Conservation (phyloP, 1,284 basidiomycete species). For the Xerocomus minutiporus region DNA sequence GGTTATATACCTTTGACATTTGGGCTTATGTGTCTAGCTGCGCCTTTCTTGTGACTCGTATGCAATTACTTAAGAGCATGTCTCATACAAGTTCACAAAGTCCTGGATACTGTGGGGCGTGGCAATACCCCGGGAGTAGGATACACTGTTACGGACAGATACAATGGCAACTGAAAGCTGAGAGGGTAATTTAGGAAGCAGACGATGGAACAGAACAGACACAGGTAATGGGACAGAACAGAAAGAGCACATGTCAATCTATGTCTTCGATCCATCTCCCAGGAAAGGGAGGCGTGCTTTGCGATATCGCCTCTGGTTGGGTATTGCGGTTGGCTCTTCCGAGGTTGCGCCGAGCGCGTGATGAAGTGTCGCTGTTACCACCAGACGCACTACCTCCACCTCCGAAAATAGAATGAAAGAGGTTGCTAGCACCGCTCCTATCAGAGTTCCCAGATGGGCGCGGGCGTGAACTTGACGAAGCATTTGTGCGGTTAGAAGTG, state of each 20-base stretch:
- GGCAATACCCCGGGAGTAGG: slow-evolving; percentile 5
- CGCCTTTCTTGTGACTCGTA: neutral
- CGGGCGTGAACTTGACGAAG: slow-evolving; percentile 17
- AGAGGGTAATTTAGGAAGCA: slow-evolving; percentile 12
- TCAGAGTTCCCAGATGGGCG: slow-evolving; percentile 19
- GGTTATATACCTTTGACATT: too few species aligned
- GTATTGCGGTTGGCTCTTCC: slow-evolving; percentile 11
- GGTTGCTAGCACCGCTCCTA: slow-evolving; percentile 13
- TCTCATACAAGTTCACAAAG: neutral
- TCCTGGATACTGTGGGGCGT: neutral
- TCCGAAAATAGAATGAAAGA: slow-evolving; percentile 30
- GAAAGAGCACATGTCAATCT: slow-evolving; percentile 18
- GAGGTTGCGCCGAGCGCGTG: slow-evolving; percentile 10
- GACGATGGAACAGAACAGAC: slow-evolving; percentile 1
- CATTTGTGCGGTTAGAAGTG: slow-evolving; percentile 10
- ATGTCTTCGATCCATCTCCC: slow-evolving; percentile 32
- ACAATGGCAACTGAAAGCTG: slow-evolving; percentile 9
- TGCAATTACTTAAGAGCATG: too few species aligned
- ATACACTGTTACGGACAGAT: slow-evolving; percentile 14
- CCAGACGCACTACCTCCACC: slow-evolving; percentile 20
- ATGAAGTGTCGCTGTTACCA: slow-evolving; percentile 9
- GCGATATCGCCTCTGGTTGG: slow-evolving; percentile 6
- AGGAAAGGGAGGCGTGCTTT: slow-evolving; percentile 23
- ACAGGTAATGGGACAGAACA: slow-evolving; percentile 1
- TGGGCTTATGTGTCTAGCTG: too few species aligned